Percentiles rank a stretch among this genome's conserved stretches.
Conservation (phyloP, 139 green algal species). For the Desmodesmus armatus region DNA sequence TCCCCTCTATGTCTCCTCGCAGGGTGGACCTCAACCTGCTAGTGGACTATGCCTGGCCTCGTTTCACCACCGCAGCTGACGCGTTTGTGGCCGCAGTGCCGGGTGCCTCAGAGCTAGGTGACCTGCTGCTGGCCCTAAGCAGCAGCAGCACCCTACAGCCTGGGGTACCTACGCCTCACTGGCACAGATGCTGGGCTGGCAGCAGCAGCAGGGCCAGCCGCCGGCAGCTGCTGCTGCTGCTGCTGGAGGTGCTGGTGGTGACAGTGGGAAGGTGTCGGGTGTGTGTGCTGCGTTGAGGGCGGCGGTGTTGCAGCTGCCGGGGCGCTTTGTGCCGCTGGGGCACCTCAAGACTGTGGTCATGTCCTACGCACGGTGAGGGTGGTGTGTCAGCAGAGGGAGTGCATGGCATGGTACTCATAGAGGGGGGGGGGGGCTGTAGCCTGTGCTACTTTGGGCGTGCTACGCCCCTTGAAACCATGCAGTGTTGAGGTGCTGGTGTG, state of each 20-base stretch:
- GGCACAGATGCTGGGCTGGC: constrained; percentile 10
- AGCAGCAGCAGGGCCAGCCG: not conserved
- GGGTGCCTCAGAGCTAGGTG: constrained; percentile 73
- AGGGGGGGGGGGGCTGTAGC: no score
- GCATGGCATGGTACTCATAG: not conserved
- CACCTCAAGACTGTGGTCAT: constrained; percentile 76
- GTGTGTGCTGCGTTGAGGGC: constrained; percentile 61
- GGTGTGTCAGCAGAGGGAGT: not conserved
- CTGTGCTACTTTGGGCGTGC: not conserved
- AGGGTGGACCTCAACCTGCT: constrained; percentile 94
- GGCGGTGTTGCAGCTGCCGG: constrained; percentile 49
- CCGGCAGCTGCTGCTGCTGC: constrained; percentile 16
- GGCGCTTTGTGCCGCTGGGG: not conserved
- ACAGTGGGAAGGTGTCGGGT: constrained; percentile 56
- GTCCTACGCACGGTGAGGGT: constrained; percentile 55
- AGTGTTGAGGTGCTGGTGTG: no score
- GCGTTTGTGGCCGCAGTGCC: constrained; percentile 70
- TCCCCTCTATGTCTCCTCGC: no score
- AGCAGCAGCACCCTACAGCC: constrained; percentile 54
- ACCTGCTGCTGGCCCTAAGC: constrained; percentile 82
- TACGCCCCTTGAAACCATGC: not conserved
- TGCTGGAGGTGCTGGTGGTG: not conserved
- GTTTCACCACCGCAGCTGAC: constrained; percentile 65
- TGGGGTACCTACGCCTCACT: constrained; percentile 78
- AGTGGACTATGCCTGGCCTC: constrained; percentile 90